Base-by-base conservation (phyloP, 2,329 filamentous ascomycete species). In the Talaromyces verruculosus region DNA sequence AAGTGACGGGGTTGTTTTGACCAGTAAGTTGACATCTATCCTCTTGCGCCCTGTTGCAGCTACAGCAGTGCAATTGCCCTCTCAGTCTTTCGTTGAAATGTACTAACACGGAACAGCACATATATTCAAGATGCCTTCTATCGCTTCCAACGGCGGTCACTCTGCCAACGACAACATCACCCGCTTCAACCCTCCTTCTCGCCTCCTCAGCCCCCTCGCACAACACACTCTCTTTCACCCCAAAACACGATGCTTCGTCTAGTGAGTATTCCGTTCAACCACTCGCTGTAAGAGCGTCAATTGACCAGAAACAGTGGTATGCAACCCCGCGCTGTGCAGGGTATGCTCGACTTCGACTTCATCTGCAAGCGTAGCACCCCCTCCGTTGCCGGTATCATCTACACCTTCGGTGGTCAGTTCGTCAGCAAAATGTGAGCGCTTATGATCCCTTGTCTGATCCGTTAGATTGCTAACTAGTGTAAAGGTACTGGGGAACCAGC, bases 171-270 rank as follows among this genome's bases (percentile, higher is more conserved):
- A 99, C 86, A 98, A 98, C 85, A 98, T 99, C 84, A 90, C 91
- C 82, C 93, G 95, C 74, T 99, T 99, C 82, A 88, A 89, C 74
- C 92, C 94, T 76, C 92, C 95, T 73, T 97, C 92, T 84, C 89
- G 95, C 77, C 92, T 93, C 70, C 82, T 96, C 84, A 97, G 91
- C 86, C 95, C 95, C 73, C 89, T 92, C 72, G 86, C 88, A 77
- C 57, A 67, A 62, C 92, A 97, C 82, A 91, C 91, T 69, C 92
- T 99, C 78, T 99, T 98, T 89, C 95, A 95, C 87, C 89, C 93
- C 84, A 99, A 98, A 91, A 98, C 95, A 80, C 88, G 95, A 94
- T 98, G 95, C 87, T 96, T 99, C 80, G 95, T 99, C 82, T 99
- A 99, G 87, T 89, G 82, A 84, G 87, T 82, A 66, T 45, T 41